These are phyloP conservation scores for Cucurbita pepo DNA, from an alignment of 306 rosid genomes.

Conservation along the genomic window DNA sequence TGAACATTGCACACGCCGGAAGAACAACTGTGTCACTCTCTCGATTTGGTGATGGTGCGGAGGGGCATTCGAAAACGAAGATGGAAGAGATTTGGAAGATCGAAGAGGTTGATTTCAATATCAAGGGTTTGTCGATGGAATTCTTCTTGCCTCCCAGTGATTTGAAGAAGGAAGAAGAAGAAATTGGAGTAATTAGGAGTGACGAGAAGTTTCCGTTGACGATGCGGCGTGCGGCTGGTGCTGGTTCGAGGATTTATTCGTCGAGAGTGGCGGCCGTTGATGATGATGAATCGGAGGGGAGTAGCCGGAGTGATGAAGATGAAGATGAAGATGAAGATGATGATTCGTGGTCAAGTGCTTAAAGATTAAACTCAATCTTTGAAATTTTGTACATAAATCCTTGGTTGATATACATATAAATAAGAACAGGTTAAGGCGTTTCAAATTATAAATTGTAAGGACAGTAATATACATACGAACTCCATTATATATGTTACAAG, in stretches of 20 bases:
- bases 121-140: conserved; percentile 63
- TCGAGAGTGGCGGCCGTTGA: conserved; percentile 64
- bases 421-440: not conserved
- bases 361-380: not conserved
- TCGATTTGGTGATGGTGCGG: conserved; percentile 48
- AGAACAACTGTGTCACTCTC: conserved; percentile 48
- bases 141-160: conserved; percentile 84
- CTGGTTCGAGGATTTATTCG: conserved; percentile 29
- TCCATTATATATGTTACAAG: not conserved
- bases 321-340: not conserved
- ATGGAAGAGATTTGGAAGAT: conserved; percentile 84
- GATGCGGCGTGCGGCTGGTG: conserved; percentile 26
- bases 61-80: conserved; percentile 44
- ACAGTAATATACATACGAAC: no score
- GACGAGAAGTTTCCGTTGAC: conserved; percentile 31
- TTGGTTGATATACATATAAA: not conserved
- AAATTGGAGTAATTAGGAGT: conserved; percentile 1
- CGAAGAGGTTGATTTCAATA: conserved; percentile 79
- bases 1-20: conserved; percentile 66
- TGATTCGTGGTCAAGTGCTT: conserved; percentile 4
- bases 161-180: conserved; percentile 43
- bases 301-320: conserved; percentile 32
- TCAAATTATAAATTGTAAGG: no score
- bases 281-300: conserved; percentile 26
- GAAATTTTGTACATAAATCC: conserved; percentile 7